These are phyloP conservation scores for Globisporangium parvum DNA, from an alignment of 352 stramenopile genomes.

Conservation along the genomic window DNA sequence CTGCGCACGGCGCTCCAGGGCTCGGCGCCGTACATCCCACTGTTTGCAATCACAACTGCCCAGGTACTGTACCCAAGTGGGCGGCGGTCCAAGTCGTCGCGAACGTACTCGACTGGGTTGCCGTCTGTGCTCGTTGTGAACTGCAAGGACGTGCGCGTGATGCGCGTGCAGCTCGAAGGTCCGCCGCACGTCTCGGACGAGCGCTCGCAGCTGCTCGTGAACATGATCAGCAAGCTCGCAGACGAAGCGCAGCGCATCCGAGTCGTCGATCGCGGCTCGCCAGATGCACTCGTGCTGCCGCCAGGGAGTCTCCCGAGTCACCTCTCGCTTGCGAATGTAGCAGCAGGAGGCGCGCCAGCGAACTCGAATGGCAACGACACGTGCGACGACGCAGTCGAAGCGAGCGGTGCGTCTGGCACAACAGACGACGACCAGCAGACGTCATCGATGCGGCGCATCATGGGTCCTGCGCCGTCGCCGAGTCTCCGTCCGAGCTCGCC, in stretches of 20 bases:
- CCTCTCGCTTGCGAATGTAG: conserved; percentile 4
- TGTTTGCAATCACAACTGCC: conserved; percentile 62
- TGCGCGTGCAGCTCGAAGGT: conserved; percentile 65
- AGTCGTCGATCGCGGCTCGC: conserved; percentile 15
- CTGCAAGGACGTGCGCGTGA: conserved; percentile 76
- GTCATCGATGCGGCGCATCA: conserved; percentile 5
- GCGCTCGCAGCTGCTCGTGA: conserved; percentile 32
- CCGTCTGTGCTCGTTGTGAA: conserved; percentile 50
- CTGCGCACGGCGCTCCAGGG: conserved; percentile 29
- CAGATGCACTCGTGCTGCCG: not conserved
- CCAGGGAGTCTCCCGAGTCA: not conserved
- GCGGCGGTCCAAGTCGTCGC: conserved; percentile 43
- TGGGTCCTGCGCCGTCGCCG: conserved; percentile 28
- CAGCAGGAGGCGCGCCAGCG: not conserved
- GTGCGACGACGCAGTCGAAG: conserved; percentile 6
- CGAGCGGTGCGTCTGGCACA: not conserved
- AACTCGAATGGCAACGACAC: not conserved
- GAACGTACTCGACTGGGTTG: conserved; percentile 43
- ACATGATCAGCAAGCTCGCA: conserved; percentile 43
- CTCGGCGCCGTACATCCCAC: conserved; percentile 57
- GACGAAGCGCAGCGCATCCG: conserved; percentile 58
- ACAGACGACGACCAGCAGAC: conserved; percentile 3
- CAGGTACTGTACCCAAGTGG: conserved; percentile 58
- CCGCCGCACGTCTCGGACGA: conserved; percentile 47
- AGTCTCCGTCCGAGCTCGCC: conserved; percentile 31